Evolutionary conservation across 345 rosid genomes (phyloP), one percentile per base, ranked within the genome.

Genomic region (Moricandia arvensis): DNA sequence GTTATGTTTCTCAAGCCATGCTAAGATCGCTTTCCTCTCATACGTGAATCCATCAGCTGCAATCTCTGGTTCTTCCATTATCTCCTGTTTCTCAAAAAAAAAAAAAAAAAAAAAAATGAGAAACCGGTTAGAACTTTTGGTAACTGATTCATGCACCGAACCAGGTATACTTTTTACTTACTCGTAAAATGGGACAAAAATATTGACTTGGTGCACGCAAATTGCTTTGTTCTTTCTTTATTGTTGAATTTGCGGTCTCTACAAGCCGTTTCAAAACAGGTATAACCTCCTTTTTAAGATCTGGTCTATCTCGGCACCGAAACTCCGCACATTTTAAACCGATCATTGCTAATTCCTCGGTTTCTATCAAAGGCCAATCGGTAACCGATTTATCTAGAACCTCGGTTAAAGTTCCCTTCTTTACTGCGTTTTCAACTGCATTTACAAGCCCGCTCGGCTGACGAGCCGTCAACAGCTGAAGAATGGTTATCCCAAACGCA

Each of bases 1-100:
- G 9, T 82, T 79, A 76, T 88, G 91, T 80, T 77, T 91, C 78
- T 72, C 92, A 57, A 87, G 83, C 97, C 97, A 93, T 0, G 89
- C 88, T 81, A 83, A 77, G 11, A 93, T 91, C 26, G 93, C 96
- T 82, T 80, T 75, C 47, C 73, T 87, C 86, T 93, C 97, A 12
- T 91, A 93, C 2, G 93, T 87, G 78, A 88, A 91, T 59, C 98
- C 97, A 82, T 93, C 97, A 1, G 88, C 90, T 27, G 96, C 92
- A 76, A 91, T 85, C 79, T 84, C 81, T 16, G 98, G 98, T 60
- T 93, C 91, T 55, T 83, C 90, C 93, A 89, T 89, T 24, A 93
- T 78, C 79, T 89, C 93, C 97, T 91, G 37, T 33, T 33, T 33
- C 5, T 6, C 37, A 33, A 33, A 33, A 33, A 7, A 7, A 60